A percentile compares a stretch with the other conserved stretches of the same genome.
These are phyloP conservation scores for Crithidia acanthocephali DNA, from an alignment of 208 protist species.

Conservation along the genomic window DNA sequence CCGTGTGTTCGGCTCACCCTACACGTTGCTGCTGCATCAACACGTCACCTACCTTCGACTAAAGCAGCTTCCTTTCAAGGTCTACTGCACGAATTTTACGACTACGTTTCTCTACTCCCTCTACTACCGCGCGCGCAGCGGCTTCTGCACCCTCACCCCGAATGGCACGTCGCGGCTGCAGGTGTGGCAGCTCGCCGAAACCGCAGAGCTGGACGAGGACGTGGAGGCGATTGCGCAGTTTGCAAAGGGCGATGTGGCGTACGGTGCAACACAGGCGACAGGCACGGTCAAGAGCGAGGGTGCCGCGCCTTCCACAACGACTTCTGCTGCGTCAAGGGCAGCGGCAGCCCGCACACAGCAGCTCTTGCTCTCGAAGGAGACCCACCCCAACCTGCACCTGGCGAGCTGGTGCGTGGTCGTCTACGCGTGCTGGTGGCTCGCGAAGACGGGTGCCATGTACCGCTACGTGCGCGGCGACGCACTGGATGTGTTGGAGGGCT, in stretches of 20 bases:
- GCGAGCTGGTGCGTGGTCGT: constrained; percentile 69
- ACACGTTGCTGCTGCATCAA: constrained; percentile 74
- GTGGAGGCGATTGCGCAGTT: constrained; percentile 21
- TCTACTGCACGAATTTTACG: constrained; percentile 84
- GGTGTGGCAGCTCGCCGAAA: constrained; percentile 80
- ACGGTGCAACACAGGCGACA: neutral
- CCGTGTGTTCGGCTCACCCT: constrained; percentile 85
- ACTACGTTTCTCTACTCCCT: constrained; percentile 74
- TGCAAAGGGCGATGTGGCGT: constrained; percentile 20
- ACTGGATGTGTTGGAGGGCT: constrained; percentile 67
- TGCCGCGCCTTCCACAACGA: neutral
- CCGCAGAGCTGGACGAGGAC: constrained; percentile 54
- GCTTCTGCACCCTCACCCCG: constrained; percentile 73
- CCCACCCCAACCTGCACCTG: constrained; percentile 78
- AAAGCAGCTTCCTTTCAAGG: constrained; percentile 80
- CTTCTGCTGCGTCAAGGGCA: neutral
- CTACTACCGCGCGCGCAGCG: constrained; percentile 60
- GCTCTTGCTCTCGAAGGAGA: constrained; percentile 57
- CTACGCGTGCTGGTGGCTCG: constrained; percentile 87
- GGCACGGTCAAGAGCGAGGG: neutral
- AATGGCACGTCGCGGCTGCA: constrained; percentile 53
- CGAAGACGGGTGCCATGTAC: constrained; percentile 75
- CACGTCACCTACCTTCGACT: constrained; percentile 83
- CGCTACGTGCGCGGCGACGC: constrained; percentile 69
- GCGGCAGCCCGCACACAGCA: constrained; percentile 21